Conservation (phyloP, 768 basidiomycete genomes). For the Asterophora lycoperdoides region DNA sequence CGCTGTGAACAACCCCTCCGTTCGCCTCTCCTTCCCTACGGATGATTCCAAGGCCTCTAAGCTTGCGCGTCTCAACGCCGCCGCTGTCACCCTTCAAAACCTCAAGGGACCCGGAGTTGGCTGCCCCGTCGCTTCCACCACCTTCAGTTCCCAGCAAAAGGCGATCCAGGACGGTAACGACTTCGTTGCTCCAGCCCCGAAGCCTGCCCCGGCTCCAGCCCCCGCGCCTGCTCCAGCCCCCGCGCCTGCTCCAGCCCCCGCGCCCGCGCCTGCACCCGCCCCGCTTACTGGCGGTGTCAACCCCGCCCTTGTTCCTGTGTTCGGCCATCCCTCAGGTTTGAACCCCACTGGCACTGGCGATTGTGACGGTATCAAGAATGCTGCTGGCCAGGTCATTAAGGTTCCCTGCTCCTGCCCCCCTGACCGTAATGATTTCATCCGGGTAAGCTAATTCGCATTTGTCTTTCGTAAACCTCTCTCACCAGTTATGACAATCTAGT, state of each 20-base stretch:
- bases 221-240: too few species aligned
- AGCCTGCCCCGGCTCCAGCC: slow-evolving; percentile 14
- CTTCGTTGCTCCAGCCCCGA: slow-evolving; percentile 14
- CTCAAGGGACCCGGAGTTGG: too few species aligned
- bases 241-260: too few species aligned
- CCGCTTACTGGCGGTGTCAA: too few species aligned
- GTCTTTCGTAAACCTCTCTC: too few species aligned
- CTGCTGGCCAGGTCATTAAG: slow-evolving; percentile 51
- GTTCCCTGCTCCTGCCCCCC: too few species aligned
- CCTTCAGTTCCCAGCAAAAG: slow-evolving; percentile 43
- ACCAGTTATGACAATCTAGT: slow-evolving; percentile 15
- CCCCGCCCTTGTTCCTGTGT: slow-evolving; percentile 52
- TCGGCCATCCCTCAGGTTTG: too few species aligned
- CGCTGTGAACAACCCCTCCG: slow-evolving; percentile 60
- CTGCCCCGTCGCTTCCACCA: slow-evolving; percentile 64
- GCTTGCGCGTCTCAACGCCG: slow-evolving; percentile 53
- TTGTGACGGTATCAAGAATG: slow-evolving; percentile 57
- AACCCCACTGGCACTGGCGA: too few species aligned
- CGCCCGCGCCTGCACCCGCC: too few species aligned
- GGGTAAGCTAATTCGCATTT: slow-evolving; percentile 31
- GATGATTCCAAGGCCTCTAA: slow-evolving; percentile 50
- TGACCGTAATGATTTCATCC: too few species aligned
- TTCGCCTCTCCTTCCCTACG: slow-evolving; percentile 59
- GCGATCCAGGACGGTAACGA: slow-evolving; percentile 32
- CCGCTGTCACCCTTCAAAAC: slow-evolving; percentile 69